Conservation (phyloP, 164 flowering plant genomes). For the Tinospora cordifolia region DNA sequence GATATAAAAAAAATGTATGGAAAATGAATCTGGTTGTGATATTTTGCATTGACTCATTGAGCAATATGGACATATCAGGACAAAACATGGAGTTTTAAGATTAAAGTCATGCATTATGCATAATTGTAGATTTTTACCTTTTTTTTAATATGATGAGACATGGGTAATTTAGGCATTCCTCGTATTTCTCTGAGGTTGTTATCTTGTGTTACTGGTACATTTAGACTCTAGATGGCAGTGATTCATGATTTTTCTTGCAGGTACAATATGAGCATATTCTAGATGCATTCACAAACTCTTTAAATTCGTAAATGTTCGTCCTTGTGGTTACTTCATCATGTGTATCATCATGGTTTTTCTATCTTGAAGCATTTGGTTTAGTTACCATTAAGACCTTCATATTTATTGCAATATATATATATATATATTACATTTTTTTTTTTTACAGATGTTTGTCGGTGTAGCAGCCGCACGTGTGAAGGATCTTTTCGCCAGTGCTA, state of each 20-base stretch:
- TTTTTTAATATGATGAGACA: too few relatives aligned
- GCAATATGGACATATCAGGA: too few relatives aligned
- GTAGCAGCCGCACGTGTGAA: conserved; percentile 97
- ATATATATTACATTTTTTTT: too few relatives aligned
- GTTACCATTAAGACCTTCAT: neutral
- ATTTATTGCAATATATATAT: conserved; percentile 5
- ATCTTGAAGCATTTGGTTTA: neutral
- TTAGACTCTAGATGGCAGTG: neutral
- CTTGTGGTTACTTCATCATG: neutral
- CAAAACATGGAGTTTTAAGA: too few relatives aligned
- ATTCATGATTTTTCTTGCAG: neutral
- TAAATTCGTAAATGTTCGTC: neutral
- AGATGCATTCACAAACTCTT: neutral
- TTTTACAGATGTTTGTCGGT: conserved; percentile 89
- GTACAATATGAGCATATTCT: neutral
- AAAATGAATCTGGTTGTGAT: too few relatives aligned
- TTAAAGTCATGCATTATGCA: too few relatives aligned
- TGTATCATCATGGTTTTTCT: neutral
- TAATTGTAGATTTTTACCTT: too few relatives aligned
- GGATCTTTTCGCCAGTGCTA: conserved; percentile 88
- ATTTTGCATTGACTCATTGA: too few relatives aligned
- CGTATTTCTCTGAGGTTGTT: too few relatives aligned
- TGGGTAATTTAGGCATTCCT: too few relatives aligned
- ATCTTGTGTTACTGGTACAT: neutral
- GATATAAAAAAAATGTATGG: too few relatives aligned